phyloP scores from a whole-genome alignment of 2,329 filamentous ascomycete species.

The Phyllosticta citrichinensis region DNA sequence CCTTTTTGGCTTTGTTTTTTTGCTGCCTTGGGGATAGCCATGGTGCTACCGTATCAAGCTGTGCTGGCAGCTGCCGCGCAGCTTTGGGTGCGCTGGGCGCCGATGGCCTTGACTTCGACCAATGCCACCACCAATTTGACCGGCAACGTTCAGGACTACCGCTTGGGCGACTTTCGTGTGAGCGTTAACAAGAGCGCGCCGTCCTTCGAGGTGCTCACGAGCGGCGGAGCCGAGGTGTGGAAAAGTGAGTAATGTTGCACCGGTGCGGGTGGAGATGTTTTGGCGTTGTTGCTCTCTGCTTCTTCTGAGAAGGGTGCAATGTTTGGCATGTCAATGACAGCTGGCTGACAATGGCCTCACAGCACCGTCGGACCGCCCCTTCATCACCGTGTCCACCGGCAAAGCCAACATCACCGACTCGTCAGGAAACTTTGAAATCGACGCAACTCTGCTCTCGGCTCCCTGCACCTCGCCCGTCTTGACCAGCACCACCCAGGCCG shows the following conservation, averaged over 20 bases:
- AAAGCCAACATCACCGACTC: slow-evolving; percentile 8
- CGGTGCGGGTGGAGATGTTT: not conserved
- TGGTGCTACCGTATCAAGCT: not conserved
- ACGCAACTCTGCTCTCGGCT: not conserved
- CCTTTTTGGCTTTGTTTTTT: not conserved
- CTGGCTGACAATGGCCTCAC: not conserved
- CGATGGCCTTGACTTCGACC: not conserved
- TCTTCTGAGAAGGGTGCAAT: not conserved
- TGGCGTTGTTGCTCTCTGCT: not conserved
- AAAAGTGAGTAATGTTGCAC: not conserved
- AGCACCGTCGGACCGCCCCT: slow-evolving; percentile 1
- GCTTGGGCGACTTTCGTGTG: not conserved
- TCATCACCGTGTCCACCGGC: slow-evolving; percentile 7
- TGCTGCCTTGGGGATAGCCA: not conserved
- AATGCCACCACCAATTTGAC: not conserved
- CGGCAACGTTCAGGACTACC: not conserved
- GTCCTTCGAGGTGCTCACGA: not conserved
- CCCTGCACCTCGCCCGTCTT: slow-evolving; percentile 1
- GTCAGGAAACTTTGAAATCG: slow-evolving; percentile 10
- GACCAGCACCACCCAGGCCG: not conserved
- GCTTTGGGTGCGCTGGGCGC: not conserved
- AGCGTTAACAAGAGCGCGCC: not conserved
- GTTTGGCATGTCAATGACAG: not conserved
- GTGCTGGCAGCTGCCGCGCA: not conserved
- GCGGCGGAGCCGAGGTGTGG: slow-evolving; percentile 3